These are phyloP conservation scores for Psilocybe cubensis DNA, from an alignment of 768 basidiomycete genomes.

Conservation along the genomic window DNA sequence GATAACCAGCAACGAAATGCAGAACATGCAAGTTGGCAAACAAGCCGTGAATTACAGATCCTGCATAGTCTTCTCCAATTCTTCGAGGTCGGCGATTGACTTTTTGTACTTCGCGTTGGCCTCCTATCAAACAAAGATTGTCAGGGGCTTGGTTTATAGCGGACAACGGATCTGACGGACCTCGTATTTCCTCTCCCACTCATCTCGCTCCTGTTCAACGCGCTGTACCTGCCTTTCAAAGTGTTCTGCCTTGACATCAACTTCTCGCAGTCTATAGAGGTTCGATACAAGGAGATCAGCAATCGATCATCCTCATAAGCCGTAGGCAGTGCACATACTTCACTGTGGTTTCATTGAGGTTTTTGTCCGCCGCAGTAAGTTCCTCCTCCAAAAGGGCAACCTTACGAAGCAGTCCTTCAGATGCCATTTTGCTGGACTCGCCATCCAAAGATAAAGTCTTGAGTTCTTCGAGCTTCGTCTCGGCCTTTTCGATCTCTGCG, in stretches of 20 bases:
- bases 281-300: slow-evolving; percentile 12
- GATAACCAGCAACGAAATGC: neutral
- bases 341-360: slow-evolving; percentile 93
- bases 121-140: slow-evolving; percentile 53
- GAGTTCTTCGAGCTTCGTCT: slow-evolving; percentile 62
- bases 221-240: slow-evolving; percentile 91
- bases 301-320: slow-evolving; percentile 4
- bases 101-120: slow-evolving; percentile 66
- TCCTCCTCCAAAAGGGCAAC: slow-evolving; percentile 94
- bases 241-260: slow-evolving; percentile 98
- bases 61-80: slow-evolving; percentile 79
- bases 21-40: neutral
- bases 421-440: slow-evolving; percentile 69
- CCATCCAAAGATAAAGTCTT: slow-evolving; percentile 71
- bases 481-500: slow-evolving; percentile 69
- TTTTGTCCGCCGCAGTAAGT: slow-evolving; percentile 94
- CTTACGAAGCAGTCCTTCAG: slow-evolving; percentile 80
- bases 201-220: slow-evolving; percentile 88
- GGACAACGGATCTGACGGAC: slow-evolving; percentile 45
- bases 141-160: slow-evolving; percentile 9
- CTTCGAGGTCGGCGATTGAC: slow-evolving; percentile 83
- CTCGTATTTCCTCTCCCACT: slow-evolving; percentile 95
- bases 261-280: slow-evolving; percentile 78
- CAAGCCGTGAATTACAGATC: slow-evolving; percentile 46
- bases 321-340: slow-evolving; percentile 62